Conservation (phyloP, 768 basidiomycete genomes). For the Hydnum rufescens region DNA sequence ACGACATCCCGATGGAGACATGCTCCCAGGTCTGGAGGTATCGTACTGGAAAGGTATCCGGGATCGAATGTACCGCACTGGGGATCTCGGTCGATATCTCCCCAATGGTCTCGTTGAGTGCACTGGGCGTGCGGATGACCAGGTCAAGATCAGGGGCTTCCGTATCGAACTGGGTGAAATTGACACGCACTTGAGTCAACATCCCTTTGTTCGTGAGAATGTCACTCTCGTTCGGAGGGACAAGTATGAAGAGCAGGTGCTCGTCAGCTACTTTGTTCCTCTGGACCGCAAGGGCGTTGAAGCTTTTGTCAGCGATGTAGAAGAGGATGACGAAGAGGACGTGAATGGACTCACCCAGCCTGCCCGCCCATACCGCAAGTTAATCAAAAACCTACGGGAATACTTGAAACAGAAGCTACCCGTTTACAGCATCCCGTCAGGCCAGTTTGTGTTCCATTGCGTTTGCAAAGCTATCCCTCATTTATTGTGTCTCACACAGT, state of each 20-base stretch:
- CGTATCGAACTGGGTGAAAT: conserved; percentile 96
- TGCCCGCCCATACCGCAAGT: conserved; percentile 61
- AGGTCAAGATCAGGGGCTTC: conserved; percentile 99
- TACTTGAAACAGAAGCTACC: conserved; percentile 94
- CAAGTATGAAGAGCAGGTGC: conserved; percentile 98
- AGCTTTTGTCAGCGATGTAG: conserved; percentile 32
- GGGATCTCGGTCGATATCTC: conserved; percentile 86
- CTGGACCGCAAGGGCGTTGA: conserved; percentile 45
- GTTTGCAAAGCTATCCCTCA: neutral
- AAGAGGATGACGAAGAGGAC: conserved; percentile 33
- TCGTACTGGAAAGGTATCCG: conserved; percentile 85
- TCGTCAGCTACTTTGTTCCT: conserved; percentile 94
- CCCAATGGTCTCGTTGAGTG: conserved; percentile 91
- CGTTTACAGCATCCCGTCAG: conserved; percentile 76
- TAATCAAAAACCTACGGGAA: conserved; percentile 88
- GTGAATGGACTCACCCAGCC: conserved; percentile 42
- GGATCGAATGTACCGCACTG: conserved; percentile 94
- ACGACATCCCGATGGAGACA: conserved; percentile 30
- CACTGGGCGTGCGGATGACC: conserved; percentile 91
- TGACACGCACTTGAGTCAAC: conserved; percentile 85
- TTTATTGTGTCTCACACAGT: conserved; percentile 28
- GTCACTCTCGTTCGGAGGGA: conserved; percentile 91
- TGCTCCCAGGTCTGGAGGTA: conserved; percentile 47
- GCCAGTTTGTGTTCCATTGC: conserved; percentile 29
- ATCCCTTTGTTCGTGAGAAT: conserved; percentile 89